A percentile compares a stretch with the other conserved stretches of the same genome.
Conservation (phyloP, 2,329 filamentous ascomycete genomes). For the Penicillium sp. region DNA sequence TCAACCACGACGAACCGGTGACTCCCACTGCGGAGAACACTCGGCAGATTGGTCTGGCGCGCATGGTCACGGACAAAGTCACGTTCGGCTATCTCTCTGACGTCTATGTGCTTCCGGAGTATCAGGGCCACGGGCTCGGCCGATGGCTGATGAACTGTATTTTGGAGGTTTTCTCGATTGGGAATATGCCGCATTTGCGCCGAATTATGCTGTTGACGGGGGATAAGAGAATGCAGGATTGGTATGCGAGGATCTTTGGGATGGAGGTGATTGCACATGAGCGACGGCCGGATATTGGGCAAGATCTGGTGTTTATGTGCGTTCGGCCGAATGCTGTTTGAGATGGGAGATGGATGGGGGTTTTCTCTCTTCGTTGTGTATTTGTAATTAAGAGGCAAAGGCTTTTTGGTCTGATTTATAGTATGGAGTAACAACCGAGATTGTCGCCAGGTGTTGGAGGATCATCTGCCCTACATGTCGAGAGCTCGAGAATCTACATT, state of each 20-base stretch:
- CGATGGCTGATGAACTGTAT: slow-evolving; percentile 59
- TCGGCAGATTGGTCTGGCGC: slow-evolving; percentile 52
- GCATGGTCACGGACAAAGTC: slow-evolving; percentile 63
- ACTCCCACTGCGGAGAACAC: slow-evolving; percentile 11
- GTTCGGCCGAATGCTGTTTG: slow-evolving; percentile 7
- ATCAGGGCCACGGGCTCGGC: slow-evolving; percentile 58
- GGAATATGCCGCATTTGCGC: slow-evolving; percentile 55
- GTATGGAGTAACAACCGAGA: too few species aligned
- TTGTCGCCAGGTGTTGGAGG: too few species aligned
- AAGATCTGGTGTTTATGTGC: slow-evolving; percentile 17
- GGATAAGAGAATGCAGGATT: slow-evolving; percentile 13
- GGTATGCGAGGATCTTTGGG: slow-evolving; percentile 18
- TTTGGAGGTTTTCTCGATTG: slow-evolving; percentile 46
- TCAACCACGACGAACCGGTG: not conserved
- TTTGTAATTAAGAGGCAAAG: not conserved
- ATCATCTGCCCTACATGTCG: too few species aligned
- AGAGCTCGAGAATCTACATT: too few species aligned
- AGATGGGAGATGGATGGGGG: too few species aligned
- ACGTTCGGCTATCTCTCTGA: slow-evolving; percentile 66
- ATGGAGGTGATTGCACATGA: slow-evolving; percentile 21
- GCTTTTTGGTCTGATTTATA: too few species aligned
- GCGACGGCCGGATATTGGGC: slow-evolving; percentile 11
- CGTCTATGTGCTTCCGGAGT: slow-evolving; percentile 57
- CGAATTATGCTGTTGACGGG: slow-evolving; percentile 47
- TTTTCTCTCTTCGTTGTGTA: not conserved